Evolutionary conservation across 352 stramenopile genomes (phyloP).

Genomic region (Chrysophaeum taylorii): DNA sequence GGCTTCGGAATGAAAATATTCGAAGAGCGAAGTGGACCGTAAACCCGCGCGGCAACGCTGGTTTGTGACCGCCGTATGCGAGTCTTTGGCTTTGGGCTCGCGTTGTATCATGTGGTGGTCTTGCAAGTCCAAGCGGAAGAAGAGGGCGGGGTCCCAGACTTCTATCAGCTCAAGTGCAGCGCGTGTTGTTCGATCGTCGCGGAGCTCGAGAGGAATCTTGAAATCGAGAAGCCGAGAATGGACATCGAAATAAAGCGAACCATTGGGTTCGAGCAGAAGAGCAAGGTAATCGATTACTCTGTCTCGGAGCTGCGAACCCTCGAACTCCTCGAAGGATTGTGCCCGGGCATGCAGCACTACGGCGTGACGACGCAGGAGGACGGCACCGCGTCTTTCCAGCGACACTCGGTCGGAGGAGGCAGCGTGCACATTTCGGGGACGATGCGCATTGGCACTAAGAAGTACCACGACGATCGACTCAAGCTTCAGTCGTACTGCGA

Average conservation of each 20-base stretch:
- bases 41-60: too few relatives aligned
- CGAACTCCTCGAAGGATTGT: constrained; percentile 20
- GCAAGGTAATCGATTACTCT: constrained; percentile 22
- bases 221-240: constrained; percentile 20
- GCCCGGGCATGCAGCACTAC: constrained; percentile 20
- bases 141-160: too few relatives aligned
- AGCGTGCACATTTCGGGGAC: constrained; percentile 19
- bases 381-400: constrained; percentile 16
- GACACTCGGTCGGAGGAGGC: constrained; percentile 17
- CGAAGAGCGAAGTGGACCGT: too few relatives aligned
- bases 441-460: constrained; percentile 14
- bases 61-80: too few relatives aligned
- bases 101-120: too few relatives aligned
- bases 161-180: too few relatives aligned
- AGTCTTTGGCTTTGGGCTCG: too few relatives aligned
- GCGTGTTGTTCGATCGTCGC: constrained; percentile 20
- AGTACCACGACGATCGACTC: constrained; percentile 12
- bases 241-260: constrained; percentile 18
- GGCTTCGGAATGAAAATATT: too few relatives aligned
- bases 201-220: constrained; percentile 23
- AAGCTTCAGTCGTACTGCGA: constrained; percentile 21
- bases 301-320: constrained; percentile 17
- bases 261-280: constrained; percentile 4
- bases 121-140: too few relatives aligned
- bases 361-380: constrained; percentile 18